Conservation (phyloP, 129 eudicot species). For the Arctium minus region DNA sequence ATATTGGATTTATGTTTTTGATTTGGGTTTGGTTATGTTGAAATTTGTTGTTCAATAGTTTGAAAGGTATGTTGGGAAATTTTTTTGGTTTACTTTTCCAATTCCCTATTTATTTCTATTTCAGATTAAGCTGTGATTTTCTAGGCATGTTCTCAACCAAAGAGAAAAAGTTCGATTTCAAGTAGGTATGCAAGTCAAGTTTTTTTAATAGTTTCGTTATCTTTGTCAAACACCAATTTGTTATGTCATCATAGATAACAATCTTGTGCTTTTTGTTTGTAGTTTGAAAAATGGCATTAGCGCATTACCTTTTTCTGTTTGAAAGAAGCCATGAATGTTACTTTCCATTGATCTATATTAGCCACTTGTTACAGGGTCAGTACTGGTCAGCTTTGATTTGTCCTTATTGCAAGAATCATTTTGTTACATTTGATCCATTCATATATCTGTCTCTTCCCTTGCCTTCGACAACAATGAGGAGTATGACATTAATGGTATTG, state of each 20-base stretch:
- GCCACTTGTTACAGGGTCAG: constrained; percentile 63
- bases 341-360: neutral
- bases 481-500: constrained; percentile 75
- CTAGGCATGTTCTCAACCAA: no score
- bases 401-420: constrained; percentile 71
- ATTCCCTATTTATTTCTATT: no score
- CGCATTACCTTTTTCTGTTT: neutral
- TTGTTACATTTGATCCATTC: constrained; percentile 84
- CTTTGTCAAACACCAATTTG: neutral
- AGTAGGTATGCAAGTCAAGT: no score
- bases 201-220: neutral
- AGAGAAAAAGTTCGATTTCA: no score
- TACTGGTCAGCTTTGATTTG: constrained; percentile 74
- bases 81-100: no score
- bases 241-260: neutral
- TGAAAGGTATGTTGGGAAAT: no score
- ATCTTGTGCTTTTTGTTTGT: constrained; percentile 4
- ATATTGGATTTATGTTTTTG: no score
- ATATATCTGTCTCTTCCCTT: constrained; percentile 78
- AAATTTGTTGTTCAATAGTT: no score
- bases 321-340: neutral
- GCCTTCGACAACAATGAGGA: constrained; percentile 68
- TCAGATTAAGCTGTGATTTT: no score
- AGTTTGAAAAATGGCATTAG: neutral
- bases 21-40: no score